These are phyloP conservation scores for Oryza longistaminata DNA, from an alignment of 176 grass and related monocot genomes.

Conservation along the genomic window DNA sequence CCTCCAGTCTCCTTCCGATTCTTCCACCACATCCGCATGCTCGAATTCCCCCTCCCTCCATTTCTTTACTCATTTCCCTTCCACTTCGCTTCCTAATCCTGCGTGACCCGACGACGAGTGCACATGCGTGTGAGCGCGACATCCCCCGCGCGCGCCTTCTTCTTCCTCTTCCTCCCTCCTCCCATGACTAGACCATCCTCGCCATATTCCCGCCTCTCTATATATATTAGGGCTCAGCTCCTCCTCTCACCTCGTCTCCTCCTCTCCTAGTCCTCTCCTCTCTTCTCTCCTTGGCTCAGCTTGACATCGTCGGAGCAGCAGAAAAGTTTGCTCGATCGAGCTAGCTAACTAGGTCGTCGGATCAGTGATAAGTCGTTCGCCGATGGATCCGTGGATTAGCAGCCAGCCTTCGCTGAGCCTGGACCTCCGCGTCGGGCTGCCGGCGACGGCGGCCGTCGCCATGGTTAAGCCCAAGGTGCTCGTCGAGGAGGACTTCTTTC, in stretches of 20 bases:
- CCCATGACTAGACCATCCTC: not conserved
- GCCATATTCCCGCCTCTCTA: not conserved
- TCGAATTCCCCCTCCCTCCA: constrained; percentile 17
- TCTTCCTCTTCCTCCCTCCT: not conserved
- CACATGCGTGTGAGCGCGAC: constrained; percentile 5
- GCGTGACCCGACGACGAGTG: constrained; percentile 15
- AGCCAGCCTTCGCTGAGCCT: constrained; percentile 67
- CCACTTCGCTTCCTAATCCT: not conserved
- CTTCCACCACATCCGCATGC: constrained; percentile 40
- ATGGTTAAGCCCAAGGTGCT: constrained; percentile 48
- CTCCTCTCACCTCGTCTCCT: not conserved
- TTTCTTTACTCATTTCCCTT: constrained; percentile 15
- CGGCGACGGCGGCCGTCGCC: not conserved
- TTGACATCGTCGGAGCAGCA: not conserved
- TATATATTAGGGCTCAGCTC: constrained; percentile 26
- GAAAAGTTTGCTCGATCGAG: too few species aligned
- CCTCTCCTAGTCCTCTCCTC: not conserved
- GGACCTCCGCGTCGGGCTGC: constrained; percentile 63
- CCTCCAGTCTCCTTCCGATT: constrained; percentile 11
- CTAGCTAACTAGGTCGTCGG: not conserved
- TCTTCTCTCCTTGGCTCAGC: not conserved
- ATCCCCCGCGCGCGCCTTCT: not conserved
- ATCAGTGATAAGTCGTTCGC: not conserved
- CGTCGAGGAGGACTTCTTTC: constrained; percentile 64
- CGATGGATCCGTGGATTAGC: constrained; percentile 60